Base-by-base conservation (phyloP, 2,329 filamentous ascomycete genomes). In the Westerdykella ornata region DNA sequence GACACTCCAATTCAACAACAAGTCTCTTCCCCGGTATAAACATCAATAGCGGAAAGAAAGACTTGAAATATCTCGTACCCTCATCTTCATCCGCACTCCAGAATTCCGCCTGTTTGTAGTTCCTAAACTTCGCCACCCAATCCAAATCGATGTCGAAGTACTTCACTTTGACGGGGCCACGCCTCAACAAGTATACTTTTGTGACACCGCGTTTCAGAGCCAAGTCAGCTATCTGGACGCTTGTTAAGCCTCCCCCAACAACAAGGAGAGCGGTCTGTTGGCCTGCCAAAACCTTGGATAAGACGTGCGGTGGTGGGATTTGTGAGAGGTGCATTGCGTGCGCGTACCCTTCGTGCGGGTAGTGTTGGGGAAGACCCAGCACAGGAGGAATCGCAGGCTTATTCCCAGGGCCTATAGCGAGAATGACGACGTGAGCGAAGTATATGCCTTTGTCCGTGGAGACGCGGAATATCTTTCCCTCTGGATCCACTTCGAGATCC, bases 111-210 rank as follows among this genome's bases (percentile, higher is more conserved):
- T 89, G 84, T 51, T 85, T 80, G 40, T 80, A 76, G 59, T 90
- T 90, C 42, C 82, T 80, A 62, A 85, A 90, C 59, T 90, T 90
- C 8, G 82, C 84, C 63, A 90, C 84, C 86, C 86, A 92, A 36
- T 77, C 74, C 1, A 90, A 72, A 42, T 81, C 78, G 17, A 90
- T 75, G 52, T 90, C 86, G 49, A 90, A 90, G 44, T 83, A 81
- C 63, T 90, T 90, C 37, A 87, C 74, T 51, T 75, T 76, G 48
- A 68, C 68, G 57, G 50, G 68, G 38, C 74, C 71, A 22, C 86
- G 74, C 75, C 88, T 81, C 18, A 90, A 57, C 38, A 85, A 76
- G 71, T 76, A 85, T 0, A 89, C 80, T 47, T 80, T 83, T 1
- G 69, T 73, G 1, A 86, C 80, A 0, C 84, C 82, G 17, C 72